Conservation (phyloP, 257 asterid species). For the Nicotiana otophora region DNA sequence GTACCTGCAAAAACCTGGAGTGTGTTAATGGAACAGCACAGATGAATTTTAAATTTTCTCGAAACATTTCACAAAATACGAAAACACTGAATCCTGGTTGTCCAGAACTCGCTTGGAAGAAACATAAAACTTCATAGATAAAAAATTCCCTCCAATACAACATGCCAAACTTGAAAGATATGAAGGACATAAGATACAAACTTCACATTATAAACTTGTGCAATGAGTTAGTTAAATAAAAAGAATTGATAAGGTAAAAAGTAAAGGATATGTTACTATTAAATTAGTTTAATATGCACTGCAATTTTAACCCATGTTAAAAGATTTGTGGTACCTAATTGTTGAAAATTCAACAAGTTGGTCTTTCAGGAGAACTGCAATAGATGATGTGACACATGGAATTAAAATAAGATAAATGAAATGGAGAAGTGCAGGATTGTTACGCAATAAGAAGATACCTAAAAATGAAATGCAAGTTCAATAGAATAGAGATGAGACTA, state of each 20-base stretch:
- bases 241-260: neutral
- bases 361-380: neutral
- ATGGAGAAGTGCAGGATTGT: neutral
- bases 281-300: neutral
- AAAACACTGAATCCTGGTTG: neutral
- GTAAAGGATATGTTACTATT: neutral
- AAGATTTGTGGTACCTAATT: neutral
- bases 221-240: neutral
- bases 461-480: neutral
- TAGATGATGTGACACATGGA: neutral
- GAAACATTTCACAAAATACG: neutral
- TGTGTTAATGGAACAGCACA: neutral
- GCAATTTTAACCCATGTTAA: neutral
- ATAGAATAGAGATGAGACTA: neutral
- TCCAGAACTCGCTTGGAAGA: neutral
- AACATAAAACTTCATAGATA: neutral
- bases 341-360: neutral
- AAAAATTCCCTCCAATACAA: neutral
- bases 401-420: neutral
- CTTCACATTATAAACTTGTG: neutral
- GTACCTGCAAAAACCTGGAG: constrained; percentile 18
- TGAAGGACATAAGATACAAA: neutral
- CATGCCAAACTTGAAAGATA: neutral
- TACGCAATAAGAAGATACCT: neutral
- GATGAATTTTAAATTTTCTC: neutral